Percentiles rank a stretch among this genome's conserved stretches.
Conservation (phyloP, 192 early-diverging fungal genomes). For the Chytriomyces sp. region DNA sequence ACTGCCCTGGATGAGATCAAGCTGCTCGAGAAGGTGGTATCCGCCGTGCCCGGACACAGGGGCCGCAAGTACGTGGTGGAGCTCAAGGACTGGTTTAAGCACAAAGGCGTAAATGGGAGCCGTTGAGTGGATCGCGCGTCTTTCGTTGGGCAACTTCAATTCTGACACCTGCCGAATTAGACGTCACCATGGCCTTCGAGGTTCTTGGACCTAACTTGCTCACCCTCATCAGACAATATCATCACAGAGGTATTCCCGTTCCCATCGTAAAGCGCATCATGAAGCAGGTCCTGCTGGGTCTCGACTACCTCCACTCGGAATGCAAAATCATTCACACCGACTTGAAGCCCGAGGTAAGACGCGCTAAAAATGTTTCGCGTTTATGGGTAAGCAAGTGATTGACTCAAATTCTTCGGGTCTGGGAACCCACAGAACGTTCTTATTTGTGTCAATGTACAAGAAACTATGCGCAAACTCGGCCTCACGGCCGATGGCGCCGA, state of each 20-base stretch:
- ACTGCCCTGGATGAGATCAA: constrained; percentile 96
- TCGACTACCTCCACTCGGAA: constrained; percentile 92
- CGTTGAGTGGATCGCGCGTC: too few relatives aligned
- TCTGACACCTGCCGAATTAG: too few relatives aligned
- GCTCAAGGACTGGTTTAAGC: constrained; percentile 90
- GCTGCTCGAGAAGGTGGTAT: constrained; percentile 80
- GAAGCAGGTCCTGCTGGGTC: constrained; percentile 85
- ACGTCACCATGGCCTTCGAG: constrained; percentile 98
- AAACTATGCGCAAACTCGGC: constrained; percentile 65
- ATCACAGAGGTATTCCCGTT: constrained; percentile 81
- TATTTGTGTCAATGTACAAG: constrained; percentile 88
- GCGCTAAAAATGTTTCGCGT: neutral
- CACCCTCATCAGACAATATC: constrained; percentile 81
- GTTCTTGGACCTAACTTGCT: constrained; percentile 94
- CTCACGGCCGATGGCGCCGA: neutral
- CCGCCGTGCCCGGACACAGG: constrained; percentile 57
- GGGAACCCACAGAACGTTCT: constrained; percentile 84
- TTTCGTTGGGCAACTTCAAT: neutral
- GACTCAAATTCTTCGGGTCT: constrained; percentile 91
- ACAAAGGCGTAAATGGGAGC: constrained; percentile 82
- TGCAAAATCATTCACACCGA: constrained; percentile 99
- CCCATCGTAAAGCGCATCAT: constrained; percentile 88
- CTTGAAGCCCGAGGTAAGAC: constrained; percentile 89
- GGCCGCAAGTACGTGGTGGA: constrained; percentile 77
- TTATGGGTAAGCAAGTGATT: neutral